Evolutionary conservation across 1,139 yeast species (phyloP), one percentile per base, ranked within the genome.

Genomic region (Yamadazyma kanchanaburiensis): DNA sequence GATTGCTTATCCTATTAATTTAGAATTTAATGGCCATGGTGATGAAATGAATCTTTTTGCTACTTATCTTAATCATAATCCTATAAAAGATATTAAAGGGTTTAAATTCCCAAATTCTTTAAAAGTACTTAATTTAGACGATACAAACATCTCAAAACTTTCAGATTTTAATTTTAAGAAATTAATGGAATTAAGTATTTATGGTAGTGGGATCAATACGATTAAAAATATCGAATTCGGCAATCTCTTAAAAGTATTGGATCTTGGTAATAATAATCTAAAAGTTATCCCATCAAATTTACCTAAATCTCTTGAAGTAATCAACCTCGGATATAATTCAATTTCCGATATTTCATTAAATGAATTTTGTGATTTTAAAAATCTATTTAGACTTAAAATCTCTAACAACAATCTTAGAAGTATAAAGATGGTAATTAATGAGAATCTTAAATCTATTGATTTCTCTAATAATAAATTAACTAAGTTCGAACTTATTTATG

Each of bases 41-140:
- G 46, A 49, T 20, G 22, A 25, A 6, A 26, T 53, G 12, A 24
- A 33, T 6, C 26, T 54, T 5, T 38, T 47, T 21, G 38, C 46
- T 6, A 32, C 54, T 7, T 53, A 50, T 28, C 20, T 54, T 10
- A 46, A 53, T 31, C 38, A 37, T 24, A 55, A 51, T 30, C 21
- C 30, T n/a, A 27, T 55, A 11, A 33, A 30, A 6, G 30, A 27
- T 8, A 21, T 52, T 8, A 17, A 31, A 4, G 38, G 40, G 10
- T 35, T 55, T 15, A 37, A 42, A 22, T 40, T 52, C 15, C 49
- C 55, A n/a, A 15, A 28, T 2, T 21, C 33, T 9, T 28, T 53
- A 5, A 33, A 33, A 24, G 43, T 49, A 5, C 29, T 55, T 18
- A 53, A 48, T 35, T 34, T 53, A 24, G 58, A 54, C 35, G 47